phyloP scores from a whole-genome alignment of 176 grass and related monocot genomes.

The Lolium multiflorum region DNA sequence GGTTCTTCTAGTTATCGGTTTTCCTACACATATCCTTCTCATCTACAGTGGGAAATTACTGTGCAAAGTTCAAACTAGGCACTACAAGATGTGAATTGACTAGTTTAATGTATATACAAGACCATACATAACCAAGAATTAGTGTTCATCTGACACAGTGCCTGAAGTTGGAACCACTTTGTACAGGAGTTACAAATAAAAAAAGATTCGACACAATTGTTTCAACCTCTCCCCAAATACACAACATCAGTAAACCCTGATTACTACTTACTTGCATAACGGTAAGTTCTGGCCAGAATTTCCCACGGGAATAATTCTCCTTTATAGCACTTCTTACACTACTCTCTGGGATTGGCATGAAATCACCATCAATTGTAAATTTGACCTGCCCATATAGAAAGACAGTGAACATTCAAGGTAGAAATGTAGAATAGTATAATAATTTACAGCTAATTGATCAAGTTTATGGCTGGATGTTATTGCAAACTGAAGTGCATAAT shows the following conservation, averaged over 20 bases:
- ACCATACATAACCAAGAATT: neutral
- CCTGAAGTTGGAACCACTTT: conserved; percentile 7
- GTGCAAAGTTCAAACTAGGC: neutral
- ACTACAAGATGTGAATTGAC: conserved; percentile 22
- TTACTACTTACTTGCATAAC: conserved; percentile 57
- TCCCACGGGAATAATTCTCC: no score
- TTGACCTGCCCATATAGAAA: conserved; percentile 60
- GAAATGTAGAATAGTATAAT: conserved; percentile 23
- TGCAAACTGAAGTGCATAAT: conserved; percentile 1
- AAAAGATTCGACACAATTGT: neutral
- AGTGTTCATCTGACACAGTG: neutral
- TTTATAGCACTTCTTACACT: conserved; percentile 60
- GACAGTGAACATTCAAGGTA: neutral
- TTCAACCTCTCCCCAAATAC: conserved; percentile 17
- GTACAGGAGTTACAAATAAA: neutral
- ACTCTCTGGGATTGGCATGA: conserved; percentile 67
- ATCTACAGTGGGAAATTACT: neutral
- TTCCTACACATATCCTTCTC: neutral
- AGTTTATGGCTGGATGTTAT: neutral
- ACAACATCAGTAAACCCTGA: neutral
- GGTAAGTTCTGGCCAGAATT: conserved; percentile 79
- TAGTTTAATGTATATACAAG: neutral
- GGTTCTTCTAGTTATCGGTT: conserved; percentile 14
- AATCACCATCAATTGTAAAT: conserved; percentile 80
- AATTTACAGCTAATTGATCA: neutral